A percentile compares a stretch with the other conserved stretches of the same genome.
Conservation (phyloP, 2,329 filamentous ascomycete species). For the Lomentospora prolificans region DNA sequence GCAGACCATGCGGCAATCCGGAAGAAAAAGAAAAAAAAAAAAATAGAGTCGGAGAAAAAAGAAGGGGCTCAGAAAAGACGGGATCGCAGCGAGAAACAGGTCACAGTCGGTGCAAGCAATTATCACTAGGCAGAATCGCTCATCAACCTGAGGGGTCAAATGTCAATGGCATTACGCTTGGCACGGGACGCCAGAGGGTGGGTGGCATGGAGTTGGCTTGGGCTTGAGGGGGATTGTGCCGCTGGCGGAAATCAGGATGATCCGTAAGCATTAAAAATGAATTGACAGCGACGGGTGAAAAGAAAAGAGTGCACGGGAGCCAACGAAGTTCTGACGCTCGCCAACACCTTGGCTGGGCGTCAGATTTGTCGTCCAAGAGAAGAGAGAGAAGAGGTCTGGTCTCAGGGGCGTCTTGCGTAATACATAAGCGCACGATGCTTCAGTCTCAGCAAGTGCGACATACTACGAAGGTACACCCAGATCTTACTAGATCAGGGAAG, state of each 20-base stretch:
- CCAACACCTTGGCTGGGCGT: background rate
- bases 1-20: background rate
- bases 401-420: background rate
- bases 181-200: background rate
- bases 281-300: background rate
- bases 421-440: background rate
- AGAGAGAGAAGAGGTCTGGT: background rate
- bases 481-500: too few relatives aligned
- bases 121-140: too few relatives aligned
- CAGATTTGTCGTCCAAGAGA: background rate
- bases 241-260: background rate
- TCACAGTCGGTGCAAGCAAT: too few relatives aligned
- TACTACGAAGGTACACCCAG: too few relatives aligned
- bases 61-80: background rate
- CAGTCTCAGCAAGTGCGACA: background rate
- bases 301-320: background rate
- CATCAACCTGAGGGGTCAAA: background rate
- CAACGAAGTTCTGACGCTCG: too few relatives aligned
- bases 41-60: background rate
- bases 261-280: background rate
- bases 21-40: too few relatives aligned
- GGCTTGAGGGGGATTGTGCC: background rate
- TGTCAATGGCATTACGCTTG: slow-evolving; percentile 1
- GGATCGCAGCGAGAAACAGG: too few relatives aligned
- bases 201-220: background rate